A percentile compares a stretch with the other conserved stretches of the same genome.
Conservation (phyloP, 768 basidiomycete genomes). For the Mycena latifolia region DNA sequence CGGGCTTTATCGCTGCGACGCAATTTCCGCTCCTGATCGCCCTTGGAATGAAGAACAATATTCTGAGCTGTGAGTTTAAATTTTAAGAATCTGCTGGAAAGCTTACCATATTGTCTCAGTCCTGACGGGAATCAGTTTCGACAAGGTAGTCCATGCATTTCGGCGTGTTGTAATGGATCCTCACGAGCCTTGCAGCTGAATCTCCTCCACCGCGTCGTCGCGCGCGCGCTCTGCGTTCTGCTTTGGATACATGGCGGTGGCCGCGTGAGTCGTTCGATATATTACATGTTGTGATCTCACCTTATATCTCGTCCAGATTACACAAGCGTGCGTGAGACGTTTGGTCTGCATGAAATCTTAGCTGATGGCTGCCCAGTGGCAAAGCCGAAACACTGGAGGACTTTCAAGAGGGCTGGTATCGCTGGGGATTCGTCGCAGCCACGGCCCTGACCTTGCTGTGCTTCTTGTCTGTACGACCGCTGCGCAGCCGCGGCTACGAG, state of each 20-base stretch:
- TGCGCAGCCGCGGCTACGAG: constrained; percentile 54
- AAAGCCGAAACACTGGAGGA: constrained; percentile 3
- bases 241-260: constrained; percentile 51
- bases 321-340: neutral
- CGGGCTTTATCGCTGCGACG: constrained; percentile 46
- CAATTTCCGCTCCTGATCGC: constrained; percentile 61
- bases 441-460: constrained; percentile 45
- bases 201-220: constrained; percentile 52
- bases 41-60: constrained; percentile 64
- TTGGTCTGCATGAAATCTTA: neutral
- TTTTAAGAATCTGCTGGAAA: neutral
- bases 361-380: neutral
- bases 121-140: constrained; percentile 52
- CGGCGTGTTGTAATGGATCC: neutral
- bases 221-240: constrained; percentile 52
- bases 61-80: constrained; percentile 49
- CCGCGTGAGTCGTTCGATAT: constrained; percentile 34
- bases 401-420: constrained; percentile 24
- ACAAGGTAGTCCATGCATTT: constrained; percentile 26
- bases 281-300: neutral
- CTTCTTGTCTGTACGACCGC: constrained; percentile 49
- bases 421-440: constrained; percentile 35
- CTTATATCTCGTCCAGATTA: neutral
- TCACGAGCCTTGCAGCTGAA: constrained; percentile 45
- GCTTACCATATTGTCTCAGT: constrained; percentile 38